Evolutionary conservation across 257 asterid species (phyloP).

Genomic region (Jaltomata sinuosa): DNA sequence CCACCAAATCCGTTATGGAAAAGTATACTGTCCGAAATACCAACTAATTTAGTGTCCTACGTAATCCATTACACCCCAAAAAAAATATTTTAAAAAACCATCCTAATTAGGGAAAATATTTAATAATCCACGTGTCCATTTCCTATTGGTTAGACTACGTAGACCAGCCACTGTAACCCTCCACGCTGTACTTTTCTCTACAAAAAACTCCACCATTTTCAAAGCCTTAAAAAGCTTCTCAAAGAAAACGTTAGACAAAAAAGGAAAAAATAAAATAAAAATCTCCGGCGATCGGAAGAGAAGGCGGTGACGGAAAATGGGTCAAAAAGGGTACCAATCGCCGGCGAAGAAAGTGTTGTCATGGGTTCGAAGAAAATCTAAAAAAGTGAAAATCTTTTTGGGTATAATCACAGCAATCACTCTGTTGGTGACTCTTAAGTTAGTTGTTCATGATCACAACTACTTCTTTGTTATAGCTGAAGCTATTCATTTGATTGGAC

Average conservation of each 20-base stretch:
- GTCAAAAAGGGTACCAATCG: conserved; percentile 45
- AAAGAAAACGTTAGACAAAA: neutral
- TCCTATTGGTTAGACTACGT: neutral
- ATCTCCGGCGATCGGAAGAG: neutral
- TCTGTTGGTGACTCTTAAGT: conserved; percentile 57
- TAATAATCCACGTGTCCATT: neutral
- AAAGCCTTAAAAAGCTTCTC: neutral
- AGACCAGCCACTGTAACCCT: neutral
- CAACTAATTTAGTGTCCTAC: neutral
- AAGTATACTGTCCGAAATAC: neutral
- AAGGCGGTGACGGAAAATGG: conserved; percentile 28
- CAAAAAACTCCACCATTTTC: neutral
- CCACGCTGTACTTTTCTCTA: neutral
- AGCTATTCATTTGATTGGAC: conserved; percentile 55
- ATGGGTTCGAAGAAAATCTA: conserved; percentile 78
- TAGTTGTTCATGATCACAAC: conserved; percentile 36
- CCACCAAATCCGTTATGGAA: neutral
- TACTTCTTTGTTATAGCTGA: conserved; percentile 63
- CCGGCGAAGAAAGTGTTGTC: conserved; percentile 50
- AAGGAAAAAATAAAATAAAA: neutral
- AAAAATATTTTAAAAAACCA: neutral
- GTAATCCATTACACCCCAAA: neutral
- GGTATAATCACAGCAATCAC: conserved; percentile 23
- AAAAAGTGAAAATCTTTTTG: conserved; percentile 52
- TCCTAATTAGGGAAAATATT: neutral